Evolutionary conservation across 805 yeast genomes (phyloP).

Genomic region (Candida hispaniensis): DNA sequence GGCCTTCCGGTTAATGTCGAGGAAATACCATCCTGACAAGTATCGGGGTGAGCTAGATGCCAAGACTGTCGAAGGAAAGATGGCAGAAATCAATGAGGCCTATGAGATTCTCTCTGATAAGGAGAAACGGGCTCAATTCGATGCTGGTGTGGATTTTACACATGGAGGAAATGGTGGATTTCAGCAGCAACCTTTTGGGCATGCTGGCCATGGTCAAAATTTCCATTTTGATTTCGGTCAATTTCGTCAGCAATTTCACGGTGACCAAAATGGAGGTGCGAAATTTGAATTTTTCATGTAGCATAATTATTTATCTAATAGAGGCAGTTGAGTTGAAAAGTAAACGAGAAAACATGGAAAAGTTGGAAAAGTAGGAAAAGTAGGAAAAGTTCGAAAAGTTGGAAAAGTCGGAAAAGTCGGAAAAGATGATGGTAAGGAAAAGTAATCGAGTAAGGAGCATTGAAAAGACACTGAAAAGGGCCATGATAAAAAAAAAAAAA

Average conservation of each 20-base stretch:
- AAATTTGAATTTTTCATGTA: slow-evolving; percentile 6
- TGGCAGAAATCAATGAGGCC: slow-evolving; percentile 89
- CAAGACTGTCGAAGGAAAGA: slow-evolving; percentile 65
- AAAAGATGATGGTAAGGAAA: slow-evolving; percentile 1
- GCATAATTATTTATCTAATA: no score
- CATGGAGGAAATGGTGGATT: slow-evolving; percentile 11
- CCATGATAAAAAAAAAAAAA: slow-evolving; percentile 7
- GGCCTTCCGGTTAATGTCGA: slow-evolving; percentile 69
- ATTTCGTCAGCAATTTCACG: slow-evolving; percentile 12
- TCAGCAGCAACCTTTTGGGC: slow-evolving; percentile 13
- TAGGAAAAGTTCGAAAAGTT: no score
- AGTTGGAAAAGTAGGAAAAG: no score
- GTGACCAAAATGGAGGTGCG: slow-evolving; percentile 4
- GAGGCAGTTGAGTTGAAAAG: no score
- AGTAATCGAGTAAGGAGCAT: no score
- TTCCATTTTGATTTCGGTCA: slow-evolving; percentile 16
- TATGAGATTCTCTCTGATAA: slow-evolving; percentile 72
- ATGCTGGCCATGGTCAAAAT: slow-evolving; percentile 4
- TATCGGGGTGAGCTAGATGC: slow-evolving; percentile 56
- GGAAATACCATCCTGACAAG: slow-evolving; percentile 87
- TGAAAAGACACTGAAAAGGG: no score
- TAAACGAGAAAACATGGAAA: no score
- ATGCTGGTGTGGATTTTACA: slow-evolving; percentile 38
- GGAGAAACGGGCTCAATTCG: slow-evolving; percentile 55
- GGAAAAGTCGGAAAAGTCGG: background rate